Percentiles rank a stretch among this genome's conserved stretches.
Evolutionary conservation across 352 stramenopile species (phyloP).

Genomic region (Phytophthora macrochlamydospora): DNA sequence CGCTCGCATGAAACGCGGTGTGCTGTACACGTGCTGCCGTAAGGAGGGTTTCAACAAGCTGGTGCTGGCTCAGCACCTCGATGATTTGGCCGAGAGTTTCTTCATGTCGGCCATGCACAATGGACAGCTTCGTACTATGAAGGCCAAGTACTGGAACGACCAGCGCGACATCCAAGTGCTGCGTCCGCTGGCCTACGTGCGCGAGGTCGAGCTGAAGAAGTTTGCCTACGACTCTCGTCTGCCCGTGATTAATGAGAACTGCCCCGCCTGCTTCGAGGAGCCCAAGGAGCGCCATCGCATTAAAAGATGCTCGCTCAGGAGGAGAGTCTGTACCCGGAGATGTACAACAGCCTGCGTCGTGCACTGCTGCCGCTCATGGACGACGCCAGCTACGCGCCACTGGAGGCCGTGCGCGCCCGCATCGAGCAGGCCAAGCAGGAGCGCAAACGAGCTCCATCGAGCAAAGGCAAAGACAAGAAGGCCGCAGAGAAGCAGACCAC

Average conservation of each 20-base stretch:
- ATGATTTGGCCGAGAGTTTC: constrained; percentile 98
- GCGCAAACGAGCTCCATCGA: constrained; percentile 40
- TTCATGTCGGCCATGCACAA: constrained; percentile 99
- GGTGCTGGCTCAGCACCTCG: constrained; percentile 96
- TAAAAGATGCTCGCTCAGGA: constrained; percentile 98
- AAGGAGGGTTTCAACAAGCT: constrained; percentile 94
- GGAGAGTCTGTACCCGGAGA: constrained; percentile 92
- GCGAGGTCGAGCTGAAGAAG: constrained; percentile 93
- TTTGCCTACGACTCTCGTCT: constrained; percentile 88
- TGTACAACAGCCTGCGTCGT: constrained; percentile 78
- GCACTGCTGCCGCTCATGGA: constrained; percentile 86
- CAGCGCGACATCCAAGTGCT: constrained; percentile 95
- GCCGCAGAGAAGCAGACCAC: constrained; percentile 6
- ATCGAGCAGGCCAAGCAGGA: constrained; percentile 59
- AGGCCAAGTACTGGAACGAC: constrained; percentile 98
- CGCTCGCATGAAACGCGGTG: constrained; percentile 96
- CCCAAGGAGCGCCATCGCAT: constrained; percentile 96
- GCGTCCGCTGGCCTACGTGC: constrained; percentile 95
- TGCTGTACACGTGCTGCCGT: constrained; percentile 96
- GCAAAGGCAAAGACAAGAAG: constrained; percentile 31
- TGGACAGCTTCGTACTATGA: constrained; percentile 98
- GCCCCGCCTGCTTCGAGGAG: constrained; percentile 98
- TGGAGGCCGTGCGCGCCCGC: constrained; percentile 57
- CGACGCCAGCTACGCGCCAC: constrained; percentile 62
- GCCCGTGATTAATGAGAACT: constrained; percentile 99